Evolutionary conservation across 257 asterid species (phyloP).

Genomic region (Avicennia marina): DNA sequence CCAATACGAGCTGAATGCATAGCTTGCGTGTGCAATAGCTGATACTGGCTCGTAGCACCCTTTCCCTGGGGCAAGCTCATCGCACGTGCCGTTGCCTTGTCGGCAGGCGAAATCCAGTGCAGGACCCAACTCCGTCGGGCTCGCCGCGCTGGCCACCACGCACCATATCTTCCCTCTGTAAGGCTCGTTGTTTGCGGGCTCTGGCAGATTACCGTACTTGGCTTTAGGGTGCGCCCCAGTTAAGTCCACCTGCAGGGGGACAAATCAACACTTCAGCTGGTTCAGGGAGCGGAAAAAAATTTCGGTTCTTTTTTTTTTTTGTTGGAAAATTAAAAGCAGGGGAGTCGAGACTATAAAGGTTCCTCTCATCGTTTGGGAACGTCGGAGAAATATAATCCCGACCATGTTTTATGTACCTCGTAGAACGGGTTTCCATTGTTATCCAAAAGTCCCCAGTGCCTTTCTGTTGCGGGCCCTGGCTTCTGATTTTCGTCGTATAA

Average conservation of each 20-base stretch:
- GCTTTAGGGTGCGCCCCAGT: slow-evolving; percentile 27
- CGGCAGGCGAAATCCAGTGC: slow-evolving; percentile 45
- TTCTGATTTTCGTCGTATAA: slow-evolving; percentile 61
- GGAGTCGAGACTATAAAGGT: too few relatives aligned
- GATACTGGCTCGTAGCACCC: slow-evolving; percentile 65
- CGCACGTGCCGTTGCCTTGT: slow-evolving; percentile 50
- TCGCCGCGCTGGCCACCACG: slow-evolving; percentile 28
- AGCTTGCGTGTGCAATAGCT: slow-evolving; percentile 50
- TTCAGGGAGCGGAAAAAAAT: not conserved
- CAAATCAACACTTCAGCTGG: not conserved
- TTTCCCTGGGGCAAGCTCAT: slow-evolving; percentile 52
- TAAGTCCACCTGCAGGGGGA: slow-evolving; percentile 38
- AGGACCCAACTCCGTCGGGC: slow-evolving; percentile 22
- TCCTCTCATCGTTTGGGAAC: too few relatives aligned
- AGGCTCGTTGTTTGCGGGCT: slow-evolving; percentile 42
- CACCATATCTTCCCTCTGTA: slow-evolving; percentile 70
- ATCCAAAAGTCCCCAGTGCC: slow-evolving; percentile 67
- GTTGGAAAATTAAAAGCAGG: too few relatives aligned
- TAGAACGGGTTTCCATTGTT: slow-evolving; percentile 40
- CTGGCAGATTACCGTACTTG: slow-evolving; percentile 22
- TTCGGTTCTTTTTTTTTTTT: too few relatives aligned
- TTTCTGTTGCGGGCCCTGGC: slow-evolving; percentile 55
- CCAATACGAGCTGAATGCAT: slow-evolving; percentile 83
- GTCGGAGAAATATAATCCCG: too few relatives aligned
- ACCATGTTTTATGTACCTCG: slow-evolving; percentile 32